phyloP scores from a whole-genome alignment of 345 rosid genomes.

The Crucihimalaya himalaica region DNA sequence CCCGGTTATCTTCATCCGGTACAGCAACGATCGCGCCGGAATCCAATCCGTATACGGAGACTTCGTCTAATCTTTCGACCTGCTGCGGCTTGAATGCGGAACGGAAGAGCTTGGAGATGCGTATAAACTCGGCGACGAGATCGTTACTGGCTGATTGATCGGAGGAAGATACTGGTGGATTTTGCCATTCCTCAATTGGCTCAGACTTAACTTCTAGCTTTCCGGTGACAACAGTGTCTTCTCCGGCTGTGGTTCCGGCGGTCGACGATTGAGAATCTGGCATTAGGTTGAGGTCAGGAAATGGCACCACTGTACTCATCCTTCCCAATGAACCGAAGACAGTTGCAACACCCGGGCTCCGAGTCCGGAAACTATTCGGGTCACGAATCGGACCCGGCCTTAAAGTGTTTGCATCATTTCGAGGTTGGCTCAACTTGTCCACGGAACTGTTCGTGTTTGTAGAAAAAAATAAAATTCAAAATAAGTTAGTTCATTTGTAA shows the following conservation, averaged over 20 bases:
- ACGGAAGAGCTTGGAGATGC: conserved; percentile 61
- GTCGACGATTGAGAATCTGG: conserved; percentile 41
- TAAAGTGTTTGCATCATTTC: not conserved
- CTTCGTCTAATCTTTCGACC: conserved; percentile 28
- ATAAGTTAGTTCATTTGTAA: not conserved
- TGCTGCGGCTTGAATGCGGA: conserved; percentile 53
- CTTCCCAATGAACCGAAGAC: not conserved
- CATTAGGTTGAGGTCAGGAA: conserved; percentile 65
- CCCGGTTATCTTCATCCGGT: conserved; percentile 22
- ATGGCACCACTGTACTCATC: conserved; percentile 60
- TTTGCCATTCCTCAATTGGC: conserved; percentile 47
- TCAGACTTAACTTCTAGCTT: conserved; percentile 55
- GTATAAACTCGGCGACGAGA: conserved; percentile 54
- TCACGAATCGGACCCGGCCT: conserved; percentile 4
- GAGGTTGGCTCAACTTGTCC: not conserved
- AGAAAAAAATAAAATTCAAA: not conserved
- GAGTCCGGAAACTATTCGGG: not conserved
- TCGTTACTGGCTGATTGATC: conserved; percentile 33
- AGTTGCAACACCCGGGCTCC: conserved; percentile 1
- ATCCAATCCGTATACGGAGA: conserved; percentile 41
- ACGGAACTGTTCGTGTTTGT: not conserved
- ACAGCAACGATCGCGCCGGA: conserved; percentile 58
- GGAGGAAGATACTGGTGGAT: not conserved
- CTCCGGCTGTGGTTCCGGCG: conserved; percentile 24
- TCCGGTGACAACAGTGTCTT: not conserved